phyloP scores from a whole-genome alignment of 2,329 filamentous ascomycete species.

The Graphiopsis chlorocephala region DNA sequence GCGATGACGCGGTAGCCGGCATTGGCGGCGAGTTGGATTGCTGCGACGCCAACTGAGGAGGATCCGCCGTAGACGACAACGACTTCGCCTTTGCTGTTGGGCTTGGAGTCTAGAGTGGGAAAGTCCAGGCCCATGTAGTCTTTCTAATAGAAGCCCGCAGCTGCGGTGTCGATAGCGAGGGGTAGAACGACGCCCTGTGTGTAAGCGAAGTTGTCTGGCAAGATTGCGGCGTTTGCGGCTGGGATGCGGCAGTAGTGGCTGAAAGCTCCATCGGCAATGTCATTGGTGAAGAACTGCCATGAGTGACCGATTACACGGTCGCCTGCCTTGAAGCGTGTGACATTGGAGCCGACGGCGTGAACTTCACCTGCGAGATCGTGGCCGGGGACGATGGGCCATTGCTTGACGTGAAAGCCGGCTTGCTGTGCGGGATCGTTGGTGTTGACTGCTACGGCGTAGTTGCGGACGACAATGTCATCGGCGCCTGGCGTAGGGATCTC shows the following conservation, averaged over 20 bases:
- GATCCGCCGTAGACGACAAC: constrained; percentile 34
- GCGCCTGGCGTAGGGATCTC: constrained; percentile 25
- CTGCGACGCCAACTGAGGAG: constrained; percentile 27
- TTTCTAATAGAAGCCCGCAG: constrained; percentile 22
- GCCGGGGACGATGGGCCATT: constrained; percentile 28
- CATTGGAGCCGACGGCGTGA: constrained; percentile 28
- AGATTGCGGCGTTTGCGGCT: constrained; percentile 35
- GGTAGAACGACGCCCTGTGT: constrained; percentile 35
- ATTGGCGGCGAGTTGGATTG: constrained; percentile 31
- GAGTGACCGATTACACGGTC: constrained; percentile 28
- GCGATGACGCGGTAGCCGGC: constrained; percentile 30
- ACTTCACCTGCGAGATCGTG: constrained; percentile 29
- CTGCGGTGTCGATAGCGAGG: constrained; percentile 39
- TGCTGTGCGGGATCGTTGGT: constrained; percentile 25
- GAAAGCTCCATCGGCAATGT: constrained; percentile 25
- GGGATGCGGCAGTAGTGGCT: constrained; percentile 31
- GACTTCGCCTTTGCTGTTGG: constrained; percentile 27
- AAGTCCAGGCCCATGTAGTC: constrained; percentile 20
- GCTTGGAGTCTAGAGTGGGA: constrained; percentile 20
- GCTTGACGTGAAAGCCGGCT: constrained; percentile 25
- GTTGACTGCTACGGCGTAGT: constrained; percentile 30
- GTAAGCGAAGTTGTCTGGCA: constrained; percentile 35
- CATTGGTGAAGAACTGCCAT: constrained; percentile 18
- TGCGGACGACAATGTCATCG: constrained; percentile 30
- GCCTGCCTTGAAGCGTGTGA: constrained; percentile 24